Evolutionary conservation across 73 alveolate species (phyloP), one percentile per base, ranked within the genome.

Genomic region (Effrenium voratum): DNA sequence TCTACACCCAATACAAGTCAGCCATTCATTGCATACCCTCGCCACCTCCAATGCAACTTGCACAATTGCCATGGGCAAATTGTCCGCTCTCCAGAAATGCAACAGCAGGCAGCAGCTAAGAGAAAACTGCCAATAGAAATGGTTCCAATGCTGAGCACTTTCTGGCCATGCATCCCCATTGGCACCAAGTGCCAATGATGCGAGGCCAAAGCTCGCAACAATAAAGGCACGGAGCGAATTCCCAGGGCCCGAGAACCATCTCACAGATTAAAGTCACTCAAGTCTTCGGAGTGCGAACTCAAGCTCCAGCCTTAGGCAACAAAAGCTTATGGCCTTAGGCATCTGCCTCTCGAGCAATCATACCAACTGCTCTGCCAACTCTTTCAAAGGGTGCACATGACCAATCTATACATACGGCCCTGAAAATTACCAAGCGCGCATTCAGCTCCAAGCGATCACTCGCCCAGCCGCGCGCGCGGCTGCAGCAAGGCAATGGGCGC

Each of bases 401-500:
- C 83, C 34, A 6, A 34, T 34, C 32, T 0, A 40, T 36, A 2
- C 32, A 28, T n/a, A 36, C 19, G 30, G 1, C 13, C 83, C 24
- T 28, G 32, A 73, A 46, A 30, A 1, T 8, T 73, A 28, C 16
- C 34, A 6, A 8, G 52, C 34, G 5, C 47, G 82, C 49, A 13
- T 26, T 43, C 46, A 12, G 34, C 59, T 16, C 19, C 38, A 36
- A 45, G 45, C 91, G n/a, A 45, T 46, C n/a, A 45, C 91, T n/a
- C 91, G 72, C 91, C 91, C 91, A 8, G 91, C 91, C 0, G 91
- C 91, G 13, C 44, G 66, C 32, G 91, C 91, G 5, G 91, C 91
- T 46, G 91, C 91, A 1, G 68, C 66, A 16, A 44, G 46, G 68
- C 68, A 45, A 46, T 80, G 91, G 46, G 70, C 82, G 32, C 32